phyloP scores from a whole-genome alignment of 352 stramenopile species.

The Discostella stelligera region DNA sequence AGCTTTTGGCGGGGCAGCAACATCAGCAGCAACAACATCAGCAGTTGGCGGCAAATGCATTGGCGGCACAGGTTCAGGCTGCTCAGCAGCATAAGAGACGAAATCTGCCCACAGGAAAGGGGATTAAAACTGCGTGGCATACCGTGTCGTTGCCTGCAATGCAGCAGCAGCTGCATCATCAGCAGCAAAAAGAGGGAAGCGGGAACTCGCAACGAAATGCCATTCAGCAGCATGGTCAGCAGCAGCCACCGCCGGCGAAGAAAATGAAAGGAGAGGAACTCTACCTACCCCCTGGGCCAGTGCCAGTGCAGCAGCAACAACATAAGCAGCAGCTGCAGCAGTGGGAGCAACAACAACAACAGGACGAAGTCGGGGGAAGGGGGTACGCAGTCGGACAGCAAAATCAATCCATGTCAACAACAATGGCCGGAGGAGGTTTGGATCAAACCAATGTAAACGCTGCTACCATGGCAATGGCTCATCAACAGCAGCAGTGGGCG shows the following conservation, averaged over 20 bases:
- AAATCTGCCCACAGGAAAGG: conserved; percentile 33
- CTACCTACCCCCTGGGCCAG: conserved; percentile 16
- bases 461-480: not conserved
- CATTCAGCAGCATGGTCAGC: not conserved
- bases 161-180: not conserved
- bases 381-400: not conserved
- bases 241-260: conserved; percentile 22
- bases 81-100: conserved; percentile 11
- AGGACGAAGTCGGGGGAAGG: not conserved
- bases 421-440: not conserved
- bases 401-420: not conserved
- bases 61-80: not conserved
- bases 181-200: not conserved
- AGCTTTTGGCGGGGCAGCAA: conserved; percentile 16
- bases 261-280: conserved; percentile 29
- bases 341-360: not conserved
- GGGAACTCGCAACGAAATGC: not conserved
- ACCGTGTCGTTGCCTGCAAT: conserved; percentile 18
- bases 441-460: conserved; percentile 6
- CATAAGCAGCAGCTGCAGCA: conserved; percentile 1
- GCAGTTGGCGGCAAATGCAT: conserved; percentile 7
- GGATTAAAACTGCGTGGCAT: conserved; percentile 49
- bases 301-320: not conserved
- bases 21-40: conserved; percentile 28
- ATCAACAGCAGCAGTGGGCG: conserved; percentile 15